These are phyloP conservation scores for Blastocystis sp. DNA, from an alignment of 352 stramenopile genomes.

Conservation along the genomic window DNA sequence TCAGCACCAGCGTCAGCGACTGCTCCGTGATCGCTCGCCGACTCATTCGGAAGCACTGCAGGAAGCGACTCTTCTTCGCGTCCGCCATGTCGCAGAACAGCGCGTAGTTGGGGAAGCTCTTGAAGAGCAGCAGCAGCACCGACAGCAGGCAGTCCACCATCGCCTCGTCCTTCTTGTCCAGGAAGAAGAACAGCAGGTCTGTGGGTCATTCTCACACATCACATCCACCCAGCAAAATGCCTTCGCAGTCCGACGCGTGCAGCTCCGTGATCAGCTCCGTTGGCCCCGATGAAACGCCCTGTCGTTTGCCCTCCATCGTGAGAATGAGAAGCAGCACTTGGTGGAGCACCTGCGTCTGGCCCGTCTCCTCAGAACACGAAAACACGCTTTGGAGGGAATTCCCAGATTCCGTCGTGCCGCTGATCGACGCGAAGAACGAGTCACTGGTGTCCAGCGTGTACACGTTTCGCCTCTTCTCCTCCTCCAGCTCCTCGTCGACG, in stretches of 20 bases:
- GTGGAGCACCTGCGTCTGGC: slow-evolving; percentile 4
- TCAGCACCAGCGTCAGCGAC: slow-evolving; percentile 43
- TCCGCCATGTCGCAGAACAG: slow-evolving; percentile 2
- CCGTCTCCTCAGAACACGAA: slow-evolving; percentile 29
- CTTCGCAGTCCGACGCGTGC: slow-evolving; percentile 58
- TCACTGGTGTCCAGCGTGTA: slow-evolving; percentile 30
- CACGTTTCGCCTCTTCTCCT: background rate
- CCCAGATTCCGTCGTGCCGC: background rate
- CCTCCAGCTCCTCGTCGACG: slow-evolving; percentile 30
- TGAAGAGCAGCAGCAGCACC: slow-evolving; percentile 47
- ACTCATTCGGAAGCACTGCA: slow-evolving; percentile 12
- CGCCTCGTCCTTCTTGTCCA: slow-evolving; percentile 31
- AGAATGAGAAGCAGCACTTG: slow-evolving; percentile 55
- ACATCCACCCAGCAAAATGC: slow-evolving; percentile 24
- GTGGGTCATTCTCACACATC: background rate
- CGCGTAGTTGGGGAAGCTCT: slow-evolving; percentile 25
- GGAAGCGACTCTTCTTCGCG: slow-evolving; percentile 6
- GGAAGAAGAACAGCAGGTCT: slow-evolving; percentile 49
- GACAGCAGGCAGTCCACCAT: slow-evolving; percentile 17
- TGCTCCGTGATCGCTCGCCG: slow-evolving; percentile 26
- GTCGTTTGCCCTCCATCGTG: slow-evolving; percentile 26
- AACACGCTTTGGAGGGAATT: slow-evolving; percentile 32
- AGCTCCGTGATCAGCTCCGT: slow-evolving; percentile 24
- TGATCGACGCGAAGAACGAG: slow-evolving; percentile 1
- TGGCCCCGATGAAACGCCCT: background rate